These are phyloP conservation scores for Debaryomyces nepalensis DNA, from an alignment of 1,139 yeast species.

Conservation along the genomic window DNA sequence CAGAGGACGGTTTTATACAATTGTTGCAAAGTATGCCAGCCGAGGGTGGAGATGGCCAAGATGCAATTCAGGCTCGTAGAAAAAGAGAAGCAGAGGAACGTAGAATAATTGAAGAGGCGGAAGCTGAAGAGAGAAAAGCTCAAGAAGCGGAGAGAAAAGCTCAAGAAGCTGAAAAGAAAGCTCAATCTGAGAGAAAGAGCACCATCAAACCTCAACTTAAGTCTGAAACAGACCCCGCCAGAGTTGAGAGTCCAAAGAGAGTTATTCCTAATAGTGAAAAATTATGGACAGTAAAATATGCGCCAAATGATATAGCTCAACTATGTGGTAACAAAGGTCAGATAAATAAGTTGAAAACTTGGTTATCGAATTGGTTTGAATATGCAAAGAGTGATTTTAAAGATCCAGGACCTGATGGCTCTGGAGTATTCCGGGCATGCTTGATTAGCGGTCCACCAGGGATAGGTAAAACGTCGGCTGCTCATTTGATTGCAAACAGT, in stretches of 20 bases:
- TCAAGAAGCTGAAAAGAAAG: conserved; percentile 36
- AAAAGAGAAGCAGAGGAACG: conserved; percentile 72
- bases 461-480: conserved; percentile 81
- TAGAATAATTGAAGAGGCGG: conserved; percentile 54
- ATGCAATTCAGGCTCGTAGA: conserved; percentile 71
- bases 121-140: conserved; percentile 33
- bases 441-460: conserved; percentile 88
- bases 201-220: conserved; percentile 37
- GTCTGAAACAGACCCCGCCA: conserved; percentile 5
- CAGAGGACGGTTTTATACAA: conserved; percentile 83
- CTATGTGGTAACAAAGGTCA: conserved; percentile 91
- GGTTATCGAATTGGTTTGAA: conserved; percentile 82
- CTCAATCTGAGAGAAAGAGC: conserved; percentile 32
- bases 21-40: conserved; percentile 82
- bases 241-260: conserved; percentile 17
- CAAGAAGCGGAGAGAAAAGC: conserved; percentile 37
- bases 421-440: conserved; percentile 76
- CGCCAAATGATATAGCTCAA: conserved; percentile 75
- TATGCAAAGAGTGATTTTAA: conserved; percentile 61
- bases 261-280: conserved; percentile 54
- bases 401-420: conserved; percentile 60
- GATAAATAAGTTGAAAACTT: conserved; percentile 63
- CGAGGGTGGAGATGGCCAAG: conserved; percentile 85
- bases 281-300: conserved; percentile 93
- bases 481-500: conserved; percentile 70